Conservation (phyloP, 2,329 filamentous ascomycete genomes). For the Fusarium avenaceum region DNA sequence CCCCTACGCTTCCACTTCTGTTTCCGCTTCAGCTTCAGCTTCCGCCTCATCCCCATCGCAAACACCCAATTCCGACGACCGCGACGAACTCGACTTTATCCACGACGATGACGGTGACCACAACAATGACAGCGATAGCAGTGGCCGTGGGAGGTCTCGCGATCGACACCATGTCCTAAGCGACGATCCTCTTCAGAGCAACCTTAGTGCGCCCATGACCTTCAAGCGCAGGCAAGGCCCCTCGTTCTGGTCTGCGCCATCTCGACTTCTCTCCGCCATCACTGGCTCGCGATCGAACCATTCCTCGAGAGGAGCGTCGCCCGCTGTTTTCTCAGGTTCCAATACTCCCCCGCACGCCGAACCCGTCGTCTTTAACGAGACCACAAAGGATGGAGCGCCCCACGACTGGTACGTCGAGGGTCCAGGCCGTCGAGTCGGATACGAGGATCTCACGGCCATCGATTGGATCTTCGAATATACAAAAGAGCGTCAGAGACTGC, state of each 20-base stretch:
- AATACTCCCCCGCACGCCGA: constrained; percentile 31
- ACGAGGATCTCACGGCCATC: constrained; percentile 96
- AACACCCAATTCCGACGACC: constrained; percentile 53
- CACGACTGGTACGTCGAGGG: constrained; percentile 92
- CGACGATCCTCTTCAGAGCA: constrained; percentile 68
- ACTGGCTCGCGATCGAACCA: constrained; percentile 48
- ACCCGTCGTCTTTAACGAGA: constrained; percentile 32
- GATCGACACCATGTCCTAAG: constrained; percentile 58
- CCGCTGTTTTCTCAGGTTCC: constrained; percentile 33
- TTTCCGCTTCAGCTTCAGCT: constrained; percentile 50
- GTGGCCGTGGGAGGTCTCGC: constrained; percentile 23
- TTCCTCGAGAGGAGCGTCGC: constrained; percentile 38
- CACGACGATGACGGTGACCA: constrained; percentile 43
- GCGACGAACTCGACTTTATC: constrained; percentile 63
- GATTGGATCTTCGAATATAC: constrained; percentile 99
- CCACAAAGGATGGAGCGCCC: constrained; percentile 62
- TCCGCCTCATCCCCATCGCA: constrained; percentile 49
- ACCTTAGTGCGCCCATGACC: constrained; percentile 68
- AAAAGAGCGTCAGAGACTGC: constrained; percentile 89
- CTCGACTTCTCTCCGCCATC: constrained; percentile 64
- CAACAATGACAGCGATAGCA: constrained; percentile 49
- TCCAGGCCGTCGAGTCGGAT: constrained; percentile 88
- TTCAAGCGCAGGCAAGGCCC: constrained; percentile 79
- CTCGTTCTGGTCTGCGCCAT: constrained; percentile 60
- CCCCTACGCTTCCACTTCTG: constrained; percentile 53